A percentile compares a stretch with the other conserved stretches of the same genome.
These are phyloP conservation scores for Chimonanthus praecox DNA, from an alignment of 164 flowering plant genomes.

Conservation along the genomic window DNA sequence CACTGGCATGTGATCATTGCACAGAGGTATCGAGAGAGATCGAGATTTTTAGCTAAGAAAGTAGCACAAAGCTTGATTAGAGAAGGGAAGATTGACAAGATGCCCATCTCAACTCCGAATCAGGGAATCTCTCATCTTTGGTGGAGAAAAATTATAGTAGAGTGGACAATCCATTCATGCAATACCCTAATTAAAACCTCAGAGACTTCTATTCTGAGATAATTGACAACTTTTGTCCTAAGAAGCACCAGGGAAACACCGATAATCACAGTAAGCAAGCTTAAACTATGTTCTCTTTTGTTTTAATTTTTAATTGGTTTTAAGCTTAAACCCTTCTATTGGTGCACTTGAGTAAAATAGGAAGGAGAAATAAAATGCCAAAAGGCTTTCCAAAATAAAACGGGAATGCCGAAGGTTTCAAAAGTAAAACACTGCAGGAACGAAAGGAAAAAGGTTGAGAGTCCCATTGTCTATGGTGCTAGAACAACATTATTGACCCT, in stretches of 20 bases:
- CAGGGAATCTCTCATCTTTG: conserved; percentile 17
- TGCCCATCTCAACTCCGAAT: conserved; percentile 2
- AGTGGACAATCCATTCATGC: conserved; percentile 10
- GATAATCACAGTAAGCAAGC: background rate
- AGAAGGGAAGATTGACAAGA: conserved; percentile 10
- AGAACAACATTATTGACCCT: no score
- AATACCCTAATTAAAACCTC: conserved; percentile 6
- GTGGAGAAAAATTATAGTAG: conserved; percentile 10
- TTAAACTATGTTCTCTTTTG: background rate
- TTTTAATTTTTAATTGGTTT: background rate
- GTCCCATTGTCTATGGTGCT: no score
- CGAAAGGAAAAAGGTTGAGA: no score
- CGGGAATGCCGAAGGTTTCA: no score
- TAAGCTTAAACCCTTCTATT: background rate
- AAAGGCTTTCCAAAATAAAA: no score
- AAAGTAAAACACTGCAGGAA: no score
- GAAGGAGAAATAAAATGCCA: background rate
- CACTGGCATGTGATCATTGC: conserved; percentile 78
- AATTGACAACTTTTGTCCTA: background rate
- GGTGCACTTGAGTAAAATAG: background rate
- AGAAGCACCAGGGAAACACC: conserved; percentile 9
- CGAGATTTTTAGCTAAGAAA: conserved; percentile 31
- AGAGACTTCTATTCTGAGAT: conserved; percentile 7
- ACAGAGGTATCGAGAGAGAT: conserved; percentile 39
- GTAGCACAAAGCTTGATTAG: conserved; percentile 19